Percentiles rank a stretch among this genome's conserved stretches.
These are phyloP conservation scores for Cladosporium oxysporum DNA, from an alignment of 2,329 filamentous ascomycete species.

Conservation along the genomic window DNA sequence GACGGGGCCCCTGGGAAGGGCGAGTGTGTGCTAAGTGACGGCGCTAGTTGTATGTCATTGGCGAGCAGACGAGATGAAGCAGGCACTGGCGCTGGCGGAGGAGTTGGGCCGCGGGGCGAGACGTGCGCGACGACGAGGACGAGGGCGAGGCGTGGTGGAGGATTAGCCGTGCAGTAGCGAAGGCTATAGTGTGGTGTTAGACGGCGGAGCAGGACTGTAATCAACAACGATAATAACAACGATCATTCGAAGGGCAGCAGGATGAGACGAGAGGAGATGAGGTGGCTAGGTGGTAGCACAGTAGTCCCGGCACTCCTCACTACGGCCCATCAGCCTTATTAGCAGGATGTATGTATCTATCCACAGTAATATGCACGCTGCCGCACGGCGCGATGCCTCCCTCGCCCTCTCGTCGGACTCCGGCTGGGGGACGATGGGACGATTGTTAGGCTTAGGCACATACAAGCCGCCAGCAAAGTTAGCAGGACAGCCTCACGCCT, in stretches of 20 bases:
- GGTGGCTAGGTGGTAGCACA: background rate
- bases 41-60: constrained; percentile 19
- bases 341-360: background rate
- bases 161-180: constrained; percentile 18
- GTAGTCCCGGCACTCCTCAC: background rate
- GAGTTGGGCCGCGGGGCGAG: constrained; percentile 11
- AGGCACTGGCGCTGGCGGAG: constrained; percentile 9
- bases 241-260: background rate
- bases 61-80: constrained; percentile 20
- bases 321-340: background rate
- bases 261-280: background rate
- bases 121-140: constrained; percentile 14
- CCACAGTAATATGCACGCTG: background rate
- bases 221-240: background rate
- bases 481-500: background rate
- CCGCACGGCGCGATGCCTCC: background rate
- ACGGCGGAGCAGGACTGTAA: background rate
- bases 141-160: constrained; percentile 6
- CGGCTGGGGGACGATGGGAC: background rate
- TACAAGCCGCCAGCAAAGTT: background rate
- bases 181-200: background rate
- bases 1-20: constrained; percentile 1
- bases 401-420: background rate
- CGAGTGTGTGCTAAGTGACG: background rate
- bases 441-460: background rate